A percentile compares a stretch with the other conserved stretches of the same genome.
Conservation (phyloP, 140 eudicot genomes). For the Senecio squalidus region DNA sequence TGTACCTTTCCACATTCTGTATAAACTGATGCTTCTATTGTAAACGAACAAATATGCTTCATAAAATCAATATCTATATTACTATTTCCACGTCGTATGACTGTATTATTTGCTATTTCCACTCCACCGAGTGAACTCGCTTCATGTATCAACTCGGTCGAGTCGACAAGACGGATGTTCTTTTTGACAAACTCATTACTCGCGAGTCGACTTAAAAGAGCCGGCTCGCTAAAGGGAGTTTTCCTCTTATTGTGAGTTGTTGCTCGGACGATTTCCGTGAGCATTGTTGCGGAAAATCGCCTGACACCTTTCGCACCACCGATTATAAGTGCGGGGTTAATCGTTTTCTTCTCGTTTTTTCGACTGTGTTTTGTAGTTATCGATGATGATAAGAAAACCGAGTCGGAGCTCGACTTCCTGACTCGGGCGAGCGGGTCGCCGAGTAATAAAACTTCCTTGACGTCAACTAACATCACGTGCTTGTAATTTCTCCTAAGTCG, state of each 20-base stretch:
- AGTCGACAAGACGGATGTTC: conserved; percentile 33
- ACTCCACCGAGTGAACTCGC: conserved; percentile 55
- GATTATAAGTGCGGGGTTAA: conserved; percentile 35
- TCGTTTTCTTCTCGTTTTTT: conserved; percentile 15
- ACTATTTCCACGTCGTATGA: conserved; percentile 56
- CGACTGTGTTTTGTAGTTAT: conserved; percentile 32
- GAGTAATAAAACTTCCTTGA: conserved; percentile 44
- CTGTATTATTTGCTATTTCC: conserved; percentile 15
- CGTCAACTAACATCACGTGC: conserved; percentile 63
- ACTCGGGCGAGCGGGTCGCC: conserved; percentile 68
- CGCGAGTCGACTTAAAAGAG: conserved; percentile 52
- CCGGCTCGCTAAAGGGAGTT: conserved; percentile 47
- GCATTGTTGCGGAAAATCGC: too few relatives aligned
- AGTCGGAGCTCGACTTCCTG: conserved; percentile 53
- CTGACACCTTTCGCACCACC: conserved; percentile 79
- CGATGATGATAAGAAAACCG: conserved; percentile 32
- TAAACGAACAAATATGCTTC: conserved; percentile 56
- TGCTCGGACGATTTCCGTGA: conserved; percentile 60
- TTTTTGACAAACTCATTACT: conserved; percentile 42
- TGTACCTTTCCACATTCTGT: conserved; percentile 52
- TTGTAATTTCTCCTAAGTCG: conserved; percentile 63
- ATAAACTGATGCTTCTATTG: conserved; percentile 56
- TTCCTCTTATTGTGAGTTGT: conserved; percentile 40
- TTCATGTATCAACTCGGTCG: conserved; percentile 56
- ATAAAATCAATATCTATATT: conserved; percentile 45